Percentiles rank a stretch among this genome's conserved stretches.
These are phyloP conservation scores for Kuraishia floccosa DNA, from an alignment of 805 yeast genomes.

Conservation along the genomic window DNA sequence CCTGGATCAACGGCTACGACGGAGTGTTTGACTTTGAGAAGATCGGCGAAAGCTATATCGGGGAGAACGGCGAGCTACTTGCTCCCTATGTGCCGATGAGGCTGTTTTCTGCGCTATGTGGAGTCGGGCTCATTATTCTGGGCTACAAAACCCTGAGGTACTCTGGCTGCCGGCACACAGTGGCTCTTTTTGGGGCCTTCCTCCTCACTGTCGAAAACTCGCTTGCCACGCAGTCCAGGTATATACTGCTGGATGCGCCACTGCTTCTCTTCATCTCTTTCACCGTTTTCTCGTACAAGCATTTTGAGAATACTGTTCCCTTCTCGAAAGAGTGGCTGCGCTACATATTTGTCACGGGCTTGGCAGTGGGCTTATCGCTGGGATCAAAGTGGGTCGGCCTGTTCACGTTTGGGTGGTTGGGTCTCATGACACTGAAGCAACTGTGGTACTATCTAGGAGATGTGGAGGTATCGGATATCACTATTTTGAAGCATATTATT, in stretches of 20 bases:
- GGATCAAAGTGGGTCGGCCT: conserved; percentile 67
- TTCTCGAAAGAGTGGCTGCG: conserved; percentile 42
- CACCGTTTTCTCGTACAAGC: conserved; percentile 33
- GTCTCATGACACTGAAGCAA: conserved; percentile 31
- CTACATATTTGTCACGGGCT: conserved; percentile 33
- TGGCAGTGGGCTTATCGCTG: conserved; percentile 39
- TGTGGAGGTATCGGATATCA: conserved; percentile 26
- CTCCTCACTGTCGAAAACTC: conserved; percentile 56
- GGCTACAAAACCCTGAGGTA: conserved; percentile 44
- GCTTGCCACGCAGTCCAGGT: conserved; percentile 48
- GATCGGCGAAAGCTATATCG: conserved; percentile 32
- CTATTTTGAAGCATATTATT: conserved; percentile 27
- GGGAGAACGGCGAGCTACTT: conserved; percentile 3
- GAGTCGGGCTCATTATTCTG: conserved; percentile 39
- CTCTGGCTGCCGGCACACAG: conserved; percentile 37
- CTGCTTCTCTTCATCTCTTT: conserved; percentile 33
- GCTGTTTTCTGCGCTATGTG: conserved; percentile 41
- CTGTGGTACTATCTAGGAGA: conserved; percentile 71
- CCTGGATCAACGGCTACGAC: conserved; percentile 39
- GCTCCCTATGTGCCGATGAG: conserved; percentile 47
- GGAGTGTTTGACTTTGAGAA: conserved; percentile 28
- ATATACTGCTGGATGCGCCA: conserved; percentile 32
- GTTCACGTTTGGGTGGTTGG: conserved; percentile 57
- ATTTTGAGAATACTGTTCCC: conserved; percentile 20
- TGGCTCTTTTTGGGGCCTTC: conserved; percentile 38